Evolutionary conservation across 306 rosid species (phyloP), one percentile per base, ranked within the genome.

Genomic region (Vigna angularis): DNA sequence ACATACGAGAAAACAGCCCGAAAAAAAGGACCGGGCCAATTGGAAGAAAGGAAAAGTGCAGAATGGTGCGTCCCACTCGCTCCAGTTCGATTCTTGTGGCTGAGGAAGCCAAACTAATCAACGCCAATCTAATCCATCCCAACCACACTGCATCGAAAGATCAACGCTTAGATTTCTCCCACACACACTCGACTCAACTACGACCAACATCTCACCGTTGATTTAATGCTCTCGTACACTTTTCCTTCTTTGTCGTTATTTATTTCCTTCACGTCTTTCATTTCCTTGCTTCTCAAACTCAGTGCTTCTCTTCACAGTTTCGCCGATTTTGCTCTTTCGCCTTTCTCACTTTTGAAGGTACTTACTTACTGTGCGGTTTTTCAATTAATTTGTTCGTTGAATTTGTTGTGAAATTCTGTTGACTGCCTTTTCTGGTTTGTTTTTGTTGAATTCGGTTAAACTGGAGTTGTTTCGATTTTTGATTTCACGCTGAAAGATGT

Each of bases 41-140:
- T 1, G 57, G 53, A 62, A 13, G 36, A 74, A 74, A 38, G 6
- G 24, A 81, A 85, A 83, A 86, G 89, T 22, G 88, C 75, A 40
- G 28, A 52, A 5, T 18, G 52, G 77, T 72, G 81, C 89, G 89
- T 69, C 87, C 76, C 63, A 69, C 38, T 8, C 67, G 62, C 22
- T 50, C 36, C 42, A 36, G 9, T 51, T 22, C 42, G 70, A 47
- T 76, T 80, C 82, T 3, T 73, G 85, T 82, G 86, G 89, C 71
- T 63, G 48, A 73, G 72, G 79, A 18, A 20, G 11, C 59, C 8
- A 12, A 26, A 15, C 24, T 3, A 62, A 16, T 5, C 59, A 56
- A 74, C 44, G 12, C 11, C 65, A 53, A 44, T 9, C 70, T 9
- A 13, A 45, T 66, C 52, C 66, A 22, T 24, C 74, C 8, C 10